These are phyloP conservation scores for Aegilops bicornis DNA, from an alignment of 176 grass and related monocot genomes.

Conservation along the genomic window DNA sequence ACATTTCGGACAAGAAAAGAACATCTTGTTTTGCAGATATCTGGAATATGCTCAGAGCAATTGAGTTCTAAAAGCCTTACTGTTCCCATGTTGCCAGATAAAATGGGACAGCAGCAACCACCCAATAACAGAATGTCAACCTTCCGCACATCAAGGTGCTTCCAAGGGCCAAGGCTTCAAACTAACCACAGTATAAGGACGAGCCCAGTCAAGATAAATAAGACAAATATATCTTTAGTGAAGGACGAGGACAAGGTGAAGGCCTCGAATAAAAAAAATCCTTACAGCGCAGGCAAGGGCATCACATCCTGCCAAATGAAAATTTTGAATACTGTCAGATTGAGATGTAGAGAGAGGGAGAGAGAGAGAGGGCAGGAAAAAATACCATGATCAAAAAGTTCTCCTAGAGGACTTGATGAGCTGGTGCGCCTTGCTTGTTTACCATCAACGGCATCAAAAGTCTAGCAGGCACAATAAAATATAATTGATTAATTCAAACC, in stretches of 20 bases:
- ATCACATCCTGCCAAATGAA: slow-evolving; percentile 79
- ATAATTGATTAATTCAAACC: slow-evolving; percentile 17
- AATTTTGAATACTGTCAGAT: slow-evolving; percentile 29
- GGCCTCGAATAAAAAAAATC: slow-evolving; percentile 34
- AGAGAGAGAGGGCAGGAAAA: neutral
- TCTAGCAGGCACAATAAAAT: slow-evolving; percentile 55
- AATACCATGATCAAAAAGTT: slow-evolving; percentile 96
- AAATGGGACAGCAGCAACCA: slow-evolving; percentile 87
- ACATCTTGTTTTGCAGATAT: neutral
- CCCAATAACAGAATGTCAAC: slow-evolving; percentile 76
- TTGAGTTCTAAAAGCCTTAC: slow-evolving; percentile 47
- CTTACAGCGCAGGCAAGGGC: slow-evolving; percentile 99
- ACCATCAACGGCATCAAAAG: slow-evolving; percentile 99
- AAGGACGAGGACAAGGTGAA: slow-evolving; percentile 22
- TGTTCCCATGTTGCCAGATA: slow-evolving; percentile 99
- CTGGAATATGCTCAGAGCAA: slow-evolving; percentile 5
- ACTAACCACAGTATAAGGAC: slow-evolving; percentile 45
- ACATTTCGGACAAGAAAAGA: neutral
- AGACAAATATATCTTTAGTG: slow-evolving; percentile 9
- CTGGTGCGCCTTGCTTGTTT: slow-evolving; percentile 99
- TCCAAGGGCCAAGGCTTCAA: slow-evolving; percentile 95
- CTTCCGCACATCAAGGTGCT: slow-evolving; percentile 92
- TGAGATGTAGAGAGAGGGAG: neutral
- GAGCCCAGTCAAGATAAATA: slow-evolving; percentile 15
- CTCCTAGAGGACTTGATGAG: slow-evolving; percentile 98